Base-by-base conservation (phyloP, 148 eudicot species). In the Limonium bicolor region DNA sequence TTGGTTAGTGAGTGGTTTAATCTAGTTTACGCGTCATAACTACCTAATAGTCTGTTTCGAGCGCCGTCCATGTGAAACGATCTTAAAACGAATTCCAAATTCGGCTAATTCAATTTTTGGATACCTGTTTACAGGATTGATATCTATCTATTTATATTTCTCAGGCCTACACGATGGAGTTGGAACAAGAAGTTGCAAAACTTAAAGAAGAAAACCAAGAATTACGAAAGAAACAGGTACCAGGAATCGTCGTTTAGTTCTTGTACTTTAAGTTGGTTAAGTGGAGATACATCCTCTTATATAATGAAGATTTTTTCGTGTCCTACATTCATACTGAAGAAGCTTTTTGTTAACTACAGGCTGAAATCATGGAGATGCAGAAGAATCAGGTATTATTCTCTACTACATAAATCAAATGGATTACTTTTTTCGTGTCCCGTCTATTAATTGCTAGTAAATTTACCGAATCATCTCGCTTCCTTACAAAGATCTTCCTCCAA, bases 151-250 rank as follows among this genome's bases (percentile, higher is more conserved):
- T 18, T 48, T 21, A 14, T 20, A 31, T 55, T 48, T 41, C 28
- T 32, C 62, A 88, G 96, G 96, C 94, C 20, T 83, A 88, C 58
- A 77, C 90, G 8, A 71, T 69, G 77, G 94, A 87, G 69, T 60
- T 87, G 61, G 96, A 87, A 53, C 68, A 74, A 37, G 94, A 87
- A 76, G 70, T 87, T 38, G 71, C 74, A 39, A 79, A 78, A 50
- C 73, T 87, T 21, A 82, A 79, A 66, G 80, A 71, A 59, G 82
- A 87, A 62, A 71, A 79, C 18, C 48, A 79, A 61, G 80, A 71
- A 48, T 59, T 82, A 38, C 56, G 51, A 39, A 72, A 72, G 66
- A 83, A 80, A 62, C 86, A 80, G 78, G 96, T 80, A 48, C 18
- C 21, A 45, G 6, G 17, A 17, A 31, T 43, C n/a, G n/a, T n/a